Conservation (phyloP, 129 eudicot genomes). For the Rutidosis leptorrhynchoides region DNA sequence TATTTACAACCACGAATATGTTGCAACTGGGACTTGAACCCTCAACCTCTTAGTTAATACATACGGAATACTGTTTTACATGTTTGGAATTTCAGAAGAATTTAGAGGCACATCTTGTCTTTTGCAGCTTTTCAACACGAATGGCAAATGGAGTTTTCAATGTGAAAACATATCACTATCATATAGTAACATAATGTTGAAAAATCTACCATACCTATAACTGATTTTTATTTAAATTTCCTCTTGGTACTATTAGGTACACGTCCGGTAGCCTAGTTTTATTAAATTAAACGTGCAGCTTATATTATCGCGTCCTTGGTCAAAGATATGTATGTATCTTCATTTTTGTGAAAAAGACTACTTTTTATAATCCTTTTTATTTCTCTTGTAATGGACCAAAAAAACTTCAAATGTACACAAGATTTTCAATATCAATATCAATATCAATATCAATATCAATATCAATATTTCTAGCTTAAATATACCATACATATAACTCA, state of each 20-base stretch:
- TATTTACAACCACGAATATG: too few relatives aligned
- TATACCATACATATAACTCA: neutral
- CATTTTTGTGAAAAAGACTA: constrained; percentile 9
- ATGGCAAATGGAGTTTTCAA: neutral
- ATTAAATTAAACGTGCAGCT: constrained; percentile 8
- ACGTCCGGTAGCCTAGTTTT: constrained; percentile 25
- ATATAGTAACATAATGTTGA: constrained; percentile 7
- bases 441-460: constrained; percentile 12
- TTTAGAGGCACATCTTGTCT: neutral
- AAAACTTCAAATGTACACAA: constrained; percentile 4
- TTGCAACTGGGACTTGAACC: too few relatives aligned
- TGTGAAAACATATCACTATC: constrained; percentile 23
- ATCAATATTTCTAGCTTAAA: constrained; percentile 4
- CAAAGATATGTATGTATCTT: constrained; percentile 25
- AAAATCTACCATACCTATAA: constrained; percentile 18
- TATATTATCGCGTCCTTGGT: constrained; percentile 4
- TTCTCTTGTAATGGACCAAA: neutral
- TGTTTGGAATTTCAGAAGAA: constrained; percentile 11
- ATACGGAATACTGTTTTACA: neutral
- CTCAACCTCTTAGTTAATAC: too few relatives aligned
- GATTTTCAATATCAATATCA: constrained; percentile 10
- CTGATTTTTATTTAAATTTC: constrained; percentile 11
- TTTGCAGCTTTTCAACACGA: neutral
- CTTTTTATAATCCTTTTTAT: neutral
- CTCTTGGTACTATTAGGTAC: constrained; percentile 28